A percentile compares a stretch with the other conserved stretches of the same genome.
Evolutionary conservation across 176 grass and related monocot genomes (phyloP).

Genomic region (Hsuehochloa calcarea): DNA sequence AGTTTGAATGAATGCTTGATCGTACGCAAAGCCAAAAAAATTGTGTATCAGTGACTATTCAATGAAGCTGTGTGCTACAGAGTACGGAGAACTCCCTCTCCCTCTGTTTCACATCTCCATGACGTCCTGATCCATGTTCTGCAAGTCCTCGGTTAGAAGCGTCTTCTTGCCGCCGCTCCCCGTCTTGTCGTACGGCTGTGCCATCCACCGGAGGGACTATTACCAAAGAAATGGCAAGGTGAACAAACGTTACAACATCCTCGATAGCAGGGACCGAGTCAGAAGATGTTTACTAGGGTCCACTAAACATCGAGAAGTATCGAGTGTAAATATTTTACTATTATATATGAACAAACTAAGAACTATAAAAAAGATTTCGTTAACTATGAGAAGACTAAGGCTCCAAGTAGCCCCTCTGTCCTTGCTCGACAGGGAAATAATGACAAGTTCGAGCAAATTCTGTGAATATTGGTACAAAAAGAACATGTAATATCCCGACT

Average conservation of each 20-base stretch:
- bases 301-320: too few species aligned
- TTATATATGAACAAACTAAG: too few species aligned
- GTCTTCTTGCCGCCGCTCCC: slow-evolving; percentile 74
- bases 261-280: background rate
- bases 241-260: slow-evolving; percentile 9
- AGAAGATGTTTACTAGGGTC: too few species aligned
- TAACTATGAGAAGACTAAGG: too few species aligned
- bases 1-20: background rate
- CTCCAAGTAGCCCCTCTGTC: too few species aligned
- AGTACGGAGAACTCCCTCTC: background rate
- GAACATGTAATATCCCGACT: too few species aligned
- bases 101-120: slow-evolving; percentile 50
- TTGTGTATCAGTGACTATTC: slow-evolving; percentile 25
- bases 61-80: background rate
- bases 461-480: background rate
- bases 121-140: slow-evolving; percentile 50
- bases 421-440: background rate
- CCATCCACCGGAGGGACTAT: slow-evolving; percentile 92
- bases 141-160: slow-evolving; percentile 73
- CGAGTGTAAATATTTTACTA: too few species aligned
- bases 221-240: background rate
- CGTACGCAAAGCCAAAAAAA: background rate
- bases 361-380: too few species aligned
- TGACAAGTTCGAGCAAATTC: background rate
- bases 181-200: slow-evolving; percentile 81